A percentile compares a stretch with the other conserved stretches of the same genome.
phyloP scores from a whole-genome alignment of 305 asterid species.

The Ilex paraguariensis region DNA sequence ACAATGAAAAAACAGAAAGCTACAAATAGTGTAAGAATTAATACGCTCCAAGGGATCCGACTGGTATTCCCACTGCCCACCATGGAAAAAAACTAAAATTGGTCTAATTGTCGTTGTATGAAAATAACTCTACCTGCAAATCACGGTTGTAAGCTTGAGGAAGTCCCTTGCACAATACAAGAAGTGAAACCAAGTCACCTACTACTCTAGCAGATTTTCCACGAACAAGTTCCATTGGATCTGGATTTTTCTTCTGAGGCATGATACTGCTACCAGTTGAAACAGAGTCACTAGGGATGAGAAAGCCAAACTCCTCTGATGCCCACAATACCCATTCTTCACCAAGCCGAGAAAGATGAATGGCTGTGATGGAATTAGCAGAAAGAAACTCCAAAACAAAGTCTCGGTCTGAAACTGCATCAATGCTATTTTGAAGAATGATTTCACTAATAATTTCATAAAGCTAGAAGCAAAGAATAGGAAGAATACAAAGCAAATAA shows the following conservation, averaged over 20 bases:
- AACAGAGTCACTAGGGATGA: constrained; percentile 90
- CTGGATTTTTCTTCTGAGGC: constrained; percentile 99
- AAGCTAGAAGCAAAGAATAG: constrained; percentile 3
- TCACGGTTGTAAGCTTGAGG: constrained; percentile 97
- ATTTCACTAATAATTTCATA: constrained; percentile 25
- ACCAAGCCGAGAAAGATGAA: constrained; percentile 95
- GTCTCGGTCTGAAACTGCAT: constrained; percentile 99
- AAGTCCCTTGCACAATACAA: constrained; percentile 97
- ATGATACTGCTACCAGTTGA: constrained; percentile 99
- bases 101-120: not conserved
- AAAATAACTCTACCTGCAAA: constrained; percentile 61
- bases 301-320: constrained; percentile 94
- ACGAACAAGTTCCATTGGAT: constrained; percentile 98
- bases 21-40: too few relatives aligned
- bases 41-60: too few relatives aligned
- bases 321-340: constrained; percentile 99
- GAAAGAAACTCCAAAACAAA: constrained; percentile 89
- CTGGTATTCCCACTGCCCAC: too few relatives aligned
- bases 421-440: constrained; percentile 69
- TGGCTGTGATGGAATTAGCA: constrained; percentile 76
- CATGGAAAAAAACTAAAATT: too few relatives aligned
- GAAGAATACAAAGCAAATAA: constrained; percentile 3
- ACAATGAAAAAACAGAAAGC: too few relatives aligned
- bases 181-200: constrained; percentile 90
- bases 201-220: constrained; percentile 95